phyloP scores from a whole-genome alignment of 129 eudicot genomes.

The Flaveria linearis region DNA sequence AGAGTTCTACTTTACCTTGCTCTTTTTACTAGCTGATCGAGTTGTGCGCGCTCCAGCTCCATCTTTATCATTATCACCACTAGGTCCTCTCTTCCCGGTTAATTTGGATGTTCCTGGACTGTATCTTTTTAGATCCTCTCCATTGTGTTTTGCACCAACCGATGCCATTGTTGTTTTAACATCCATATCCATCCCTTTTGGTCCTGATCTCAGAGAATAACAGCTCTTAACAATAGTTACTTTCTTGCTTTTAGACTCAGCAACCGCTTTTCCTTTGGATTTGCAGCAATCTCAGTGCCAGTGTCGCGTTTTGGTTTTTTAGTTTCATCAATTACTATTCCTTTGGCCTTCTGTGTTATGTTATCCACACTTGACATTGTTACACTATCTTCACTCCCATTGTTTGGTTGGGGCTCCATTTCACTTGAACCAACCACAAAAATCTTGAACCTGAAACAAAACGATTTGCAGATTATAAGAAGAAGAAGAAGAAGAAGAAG shows the following conservation, averaged over 20 bases:
- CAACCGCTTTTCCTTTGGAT: not conserved
- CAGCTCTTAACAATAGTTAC: constrained; percentile 4
- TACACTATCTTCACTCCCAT: not conserved
- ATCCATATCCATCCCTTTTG: not conserved
- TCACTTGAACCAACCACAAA: not conserved
- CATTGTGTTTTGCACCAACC: not conserved
- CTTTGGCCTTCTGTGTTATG: not conserved
- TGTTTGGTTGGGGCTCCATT: not conserved
- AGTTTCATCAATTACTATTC: not conserved
- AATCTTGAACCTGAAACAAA: not conserved
- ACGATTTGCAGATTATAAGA: not conserved
- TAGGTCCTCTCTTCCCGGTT: not conserved
- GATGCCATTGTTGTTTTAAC: not conserved
- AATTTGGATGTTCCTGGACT: not conserved
- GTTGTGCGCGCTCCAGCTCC: constrained; percentile 2
- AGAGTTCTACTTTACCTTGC: not conserved
- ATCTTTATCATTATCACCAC: not conserved
- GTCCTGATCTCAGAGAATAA: constrained; percentile 6
- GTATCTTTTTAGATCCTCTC: not conserved
- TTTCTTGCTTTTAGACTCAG: not conserved
- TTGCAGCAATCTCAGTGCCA: not conserved
- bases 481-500: not conserved
- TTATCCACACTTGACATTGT: not conserved
- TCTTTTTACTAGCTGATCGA: not conserved
- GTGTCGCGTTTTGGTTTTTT: not conserved